phyloP scores from a whole-genome alignment of 371 early-diverging fungal genomes.

The Rhizopus sp. region DNA sequence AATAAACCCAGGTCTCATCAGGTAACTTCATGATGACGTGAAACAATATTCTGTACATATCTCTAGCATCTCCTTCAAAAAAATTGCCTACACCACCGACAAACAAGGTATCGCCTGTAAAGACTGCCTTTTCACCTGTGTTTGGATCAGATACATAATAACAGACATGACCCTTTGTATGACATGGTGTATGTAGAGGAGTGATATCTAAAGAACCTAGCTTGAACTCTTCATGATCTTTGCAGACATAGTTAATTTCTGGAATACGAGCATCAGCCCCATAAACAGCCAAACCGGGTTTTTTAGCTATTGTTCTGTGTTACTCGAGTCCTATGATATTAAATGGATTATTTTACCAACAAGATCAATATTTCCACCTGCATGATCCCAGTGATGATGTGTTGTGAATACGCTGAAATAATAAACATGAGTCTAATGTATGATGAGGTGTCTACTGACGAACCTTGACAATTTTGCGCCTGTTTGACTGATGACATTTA shows the following conservation, averaged over 20 bases:
- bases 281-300: slow-evolving; percentile 77
- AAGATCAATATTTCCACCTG: slow-evolving; percentile 73
- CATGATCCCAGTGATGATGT: slow-evolving; percentile 86
- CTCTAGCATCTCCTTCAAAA: slow-evolving; percentile 89
- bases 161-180: slow-evolving; percentile 88
- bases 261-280: slow-evolving; percentile 91
- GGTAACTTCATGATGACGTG: slow-evolving; percentile 77
- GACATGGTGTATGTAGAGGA: slow-evolving; percentile 81
- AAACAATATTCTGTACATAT: slow-evolving; percentile 81
- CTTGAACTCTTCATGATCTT: slow-evolving; percentile 75
- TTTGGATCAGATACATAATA: slow-evolving; percentile 74
- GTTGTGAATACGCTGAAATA: slow-evolving; percentile 63
- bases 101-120: slow-evolving; percentile 52
- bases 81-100: slow-evolving; percentile 86
- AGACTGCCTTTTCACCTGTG: slow-evolving; percentile 46
- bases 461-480: slow-evolving; percentile 55
- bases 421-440: slow-evolving; percentile 3
- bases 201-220: slow-evolving; percentile 71
- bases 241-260: slow-evolving; percentile 74
- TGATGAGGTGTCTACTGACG: slow-evolving; percentile 5
- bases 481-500: slow-evolving; percentile 42
- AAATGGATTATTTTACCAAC: slow-evolving; percentile 15
- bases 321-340: slow-evolving; percentile 25
- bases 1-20: slow-evolving; percentile 86
- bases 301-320: slow-evolving; percentile 39